Evolutionary conservation across 192 early-diverging fungal genomes (phyloP), one percentile per base, ranked within the genome.

Genomic region (Rhizoclosmatium sp.): DNA sequence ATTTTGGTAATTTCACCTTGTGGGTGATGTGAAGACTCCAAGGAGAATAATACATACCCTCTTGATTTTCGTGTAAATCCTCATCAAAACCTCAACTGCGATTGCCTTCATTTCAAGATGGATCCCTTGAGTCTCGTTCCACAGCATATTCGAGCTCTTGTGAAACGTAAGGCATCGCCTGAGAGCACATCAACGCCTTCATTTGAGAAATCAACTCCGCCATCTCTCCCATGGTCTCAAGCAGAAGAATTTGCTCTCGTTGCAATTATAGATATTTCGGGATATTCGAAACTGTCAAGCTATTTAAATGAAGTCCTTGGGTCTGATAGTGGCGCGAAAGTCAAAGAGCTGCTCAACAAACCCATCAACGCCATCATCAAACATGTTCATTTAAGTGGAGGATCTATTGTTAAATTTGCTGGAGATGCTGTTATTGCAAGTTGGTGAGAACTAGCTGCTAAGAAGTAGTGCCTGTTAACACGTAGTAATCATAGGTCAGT

Each of bases 221-320:
- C 41, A 23, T 56, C 51, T 5, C 47, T 76, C 9, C 75, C 65
- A 23, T 66, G 40, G 14, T 40, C 21, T 54, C 45, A 40, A 19
- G 9, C 42, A 9, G 75, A 76, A 67, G 64, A 66, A 21, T 76
- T 76, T 39, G 75, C 75, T n/a, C 42, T 76, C 16, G 79, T 80
- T 9, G 79, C 79, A 31, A 80, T 80, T 49, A 69, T 80, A 14
- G 79, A 80, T 51, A 80, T 80, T 9, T 74, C 79, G 19, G 79
- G 79, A 58, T 76, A 76, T 67, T 76, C 75, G 39, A 76, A 76
- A 21, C 65, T 76, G 9, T 76, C 75, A 9, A 76, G 75, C 65
- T 76, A 76, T 39, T 47, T 76, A 2, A 61, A 76, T 51, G 75
- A 76, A 67, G 65, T 76, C 4, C 64, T 76, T 3, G 75, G 75